phyloP scores from a whole-genome alignment of 345 rosid species.

The Limnanthes douglasii region DNA sequence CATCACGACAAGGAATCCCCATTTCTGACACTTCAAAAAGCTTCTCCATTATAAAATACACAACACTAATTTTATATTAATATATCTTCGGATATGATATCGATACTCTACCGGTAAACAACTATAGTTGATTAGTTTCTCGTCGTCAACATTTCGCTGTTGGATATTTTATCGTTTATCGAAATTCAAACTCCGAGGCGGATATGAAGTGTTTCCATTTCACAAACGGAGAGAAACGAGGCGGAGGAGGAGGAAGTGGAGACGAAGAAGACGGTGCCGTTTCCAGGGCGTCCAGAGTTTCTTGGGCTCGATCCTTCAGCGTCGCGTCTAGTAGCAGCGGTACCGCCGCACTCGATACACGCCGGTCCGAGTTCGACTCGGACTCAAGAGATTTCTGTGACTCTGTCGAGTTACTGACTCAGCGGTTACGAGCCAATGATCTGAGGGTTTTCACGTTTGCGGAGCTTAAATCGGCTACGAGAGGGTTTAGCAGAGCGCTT shows the following conservation, averaged over 20 bases:
- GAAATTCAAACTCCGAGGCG: too few species aligned
- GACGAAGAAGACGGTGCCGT: conserved; percentile 18
- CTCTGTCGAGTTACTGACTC: conserved; percentile 35
- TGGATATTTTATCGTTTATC: too few species aligned
- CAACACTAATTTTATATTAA: too few species aligned
- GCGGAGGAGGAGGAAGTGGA: conserved; percentile 22
- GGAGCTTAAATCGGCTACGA: conserved; percentile 72
- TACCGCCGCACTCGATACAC: conserved; percentile 36
- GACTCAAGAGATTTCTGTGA: conserved; percentile 41
- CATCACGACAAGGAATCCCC: too few species aligned
- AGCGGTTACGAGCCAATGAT: conserved; percentile 42
- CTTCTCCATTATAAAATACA: too few species aligned
- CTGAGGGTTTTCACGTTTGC: conserved; percentile 52
- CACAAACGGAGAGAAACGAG: conserved; percentile 49
- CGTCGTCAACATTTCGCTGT: too few species aligned
- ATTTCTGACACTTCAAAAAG: too few species aligned
- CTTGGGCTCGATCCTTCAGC: conserved; percentile 88
- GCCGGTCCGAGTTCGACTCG: conserved; percentile 79
- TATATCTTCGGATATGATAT: too few species aligned
- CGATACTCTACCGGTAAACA: too few species aligned
- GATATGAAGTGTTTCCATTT: conserved; percentile 95
- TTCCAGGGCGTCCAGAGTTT: conserved; percentile 45
- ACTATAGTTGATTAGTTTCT: too few species aligned
- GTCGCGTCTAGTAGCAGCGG: conserved; percentile 60
- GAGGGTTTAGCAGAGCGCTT: conserved; percentile 60